Evolutionary conservation across 371 early-diverging fungal genomes (phyloP), one percentile per base, ranked within the genome.

Genomic region (Capillidium heterosporum): DNA sequence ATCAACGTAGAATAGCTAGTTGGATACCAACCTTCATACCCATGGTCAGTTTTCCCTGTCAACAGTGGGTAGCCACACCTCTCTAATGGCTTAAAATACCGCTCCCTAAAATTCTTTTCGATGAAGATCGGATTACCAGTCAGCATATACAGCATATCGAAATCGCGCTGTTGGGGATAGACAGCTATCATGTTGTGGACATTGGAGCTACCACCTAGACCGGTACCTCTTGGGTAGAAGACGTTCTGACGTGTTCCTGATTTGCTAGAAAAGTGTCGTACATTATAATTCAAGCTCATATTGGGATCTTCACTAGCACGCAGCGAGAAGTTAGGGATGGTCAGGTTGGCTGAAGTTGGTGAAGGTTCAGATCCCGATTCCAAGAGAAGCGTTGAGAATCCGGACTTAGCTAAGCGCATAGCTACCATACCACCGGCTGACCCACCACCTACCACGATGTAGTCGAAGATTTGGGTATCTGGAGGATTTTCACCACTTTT

Each of bases 111-210:
- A 27, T 4, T 53, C 21, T 40, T 27, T 32, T 53, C 53, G 17
- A 13, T 13, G 10, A n/a, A 53, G 4, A 21, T 21, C 5, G 19
- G 11, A 27, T 53, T 27, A 3, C 40, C 40, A 53, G 53, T 53
- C 17, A 40, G 10, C 17, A 11, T 11, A 15, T 39, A 10, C 5
- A 53, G n/a, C 21, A 15, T n/a, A 13, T 32, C 53, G 23, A 53
- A 53, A 39, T 53, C 53, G 4, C 39, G 32, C n/a, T n/a, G 23
- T 10, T 53, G n/a, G 10, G 56, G 56, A 29, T 56, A 56, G 11
- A 56, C 28, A 15, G 13, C 23, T 11, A 53, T 31, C 41, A 40
- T 35, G 23, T 11, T 32, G 24, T 53, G 29, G 15, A 26, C 17
- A n/a, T 31, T 31, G 32, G 31, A 3, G n/a, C 31, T 26, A 31